Percentiles rank a stretch among this genome's conserved stretches.
These are phyloP conservation scores for Syncephalastrum sp. DNA, from an alignment of 371 early-diverging fungal species.

Conservation along the genomic window DNA sequence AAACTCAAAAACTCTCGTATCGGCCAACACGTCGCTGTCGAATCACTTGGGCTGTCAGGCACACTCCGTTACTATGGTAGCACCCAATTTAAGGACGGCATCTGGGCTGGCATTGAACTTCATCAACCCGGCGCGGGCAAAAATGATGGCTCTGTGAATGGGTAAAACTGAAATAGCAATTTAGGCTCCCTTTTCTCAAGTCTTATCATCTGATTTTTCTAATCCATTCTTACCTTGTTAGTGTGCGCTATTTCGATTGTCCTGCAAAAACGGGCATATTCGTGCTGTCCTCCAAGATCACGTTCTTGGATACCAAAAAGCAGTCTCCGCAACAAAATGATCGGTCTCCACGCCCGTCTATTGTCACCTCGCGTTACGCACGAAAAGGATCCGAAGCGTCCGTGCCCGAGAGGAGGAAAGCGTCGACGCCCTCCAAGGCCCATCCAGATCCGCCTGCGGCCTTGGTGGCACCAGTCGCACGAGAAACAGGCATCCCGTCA, in stretches of 20 bases:
- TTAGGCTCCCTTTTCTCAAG: neutral
- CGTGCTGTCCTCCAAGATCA: constrained; percentile 17
- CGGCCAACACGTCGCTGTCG: constrained; percentile 63
- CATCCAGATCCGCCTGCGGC: no score
- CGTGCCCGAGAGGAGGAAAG: neutral
- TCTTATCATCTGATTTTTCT: neutral
- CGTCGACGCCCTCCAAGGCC: neutral
- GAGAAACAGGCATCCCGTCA: constrained; percentile 26
- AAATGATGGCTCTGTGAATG: constrained; percentile 69
- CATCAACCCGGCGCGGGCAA: constrained; percentile 67
- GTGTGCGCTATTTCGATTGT: constrained; percentile 21
- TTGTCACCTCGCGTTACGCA: constrained; percentile 1
- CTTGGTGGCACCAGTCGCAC: neutral
- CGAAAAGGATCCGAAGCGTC: constrained; percentile 2
- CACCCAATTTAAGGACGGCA: constrained; percentile 65
- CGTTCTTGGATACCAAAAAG: neutral
- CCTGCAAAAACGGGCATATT: constrained; percentile 25
- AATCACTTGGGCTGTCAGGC: constrained; percentile 57
- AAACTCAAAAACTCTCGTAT: constrained; percentile 15
- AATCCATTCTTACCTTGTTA: constrained; percentile 7
- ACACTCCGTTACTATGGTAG: constrained; percentile 69
- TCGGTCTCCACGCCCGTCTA: neutral
- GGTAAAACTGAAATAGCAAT: constrained; percentile 32
- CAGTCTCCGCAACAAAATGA: constrained; percentile 6
- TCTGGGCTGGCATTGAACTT: constrained; percentile 79